These are phyloP conservation scores for Posidonia australis DNA, from an alignment of 106 monocot species.

Conservation along the genomic window DNA sequence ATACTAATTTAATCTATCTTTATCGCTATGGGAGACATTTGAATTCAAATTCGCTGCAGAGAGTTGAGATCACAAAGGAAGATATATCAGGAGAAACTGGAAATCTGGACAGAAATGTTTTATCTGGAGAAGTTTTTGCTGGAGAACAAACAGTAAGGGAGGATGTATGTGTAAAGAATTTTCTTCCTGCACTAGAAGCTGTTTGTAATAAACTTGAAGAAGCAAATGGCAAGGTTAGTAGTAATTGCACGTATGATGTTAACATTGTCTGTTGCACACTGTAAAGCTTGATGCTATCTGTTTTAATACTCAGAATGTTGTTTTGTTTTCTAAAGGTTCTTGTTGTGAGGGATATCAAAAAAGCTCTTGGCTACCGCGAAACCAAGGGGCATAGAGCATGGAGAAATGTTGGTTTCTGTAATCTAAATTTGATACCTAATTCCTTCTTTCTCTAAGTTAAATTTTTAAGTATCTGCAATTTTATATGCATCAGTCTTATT, in stretches of 20 bases:
- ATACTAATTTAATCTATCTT: slow-evolving; percentile 12
- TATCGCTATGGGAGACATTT: slow-evolving; percentile 11
- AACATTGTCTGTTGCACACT: not conserved
- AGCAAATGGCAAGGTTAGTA: slow-evolving; percentile 10
- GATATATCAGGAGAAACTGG: not conserved
- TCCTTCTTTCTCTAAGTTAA: not conserved
- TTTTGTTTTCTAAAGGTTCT: slow-evolving; percentile 6
- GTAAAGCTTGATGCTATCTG: too few species aligned
- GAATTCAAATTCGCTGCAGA: slow-evolving; percentile 5
- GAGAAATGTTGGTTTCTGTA: slow-evolving; percentile 18
- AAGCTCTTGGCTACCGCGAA: slow-evolving; percentile 6
- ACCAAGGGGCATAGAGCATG: slow-evolving; percentile 16
- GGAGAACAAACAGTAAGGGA: not conserved
- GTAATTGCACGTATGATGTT: not conserved
- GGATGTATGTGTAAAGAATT: slow-evolving; percentile 11
- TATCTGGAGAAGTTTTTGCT: not conserved
- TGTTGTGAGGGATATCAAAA: slow-evolving; percentile 10
- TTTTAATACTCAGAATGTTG: not conserved
- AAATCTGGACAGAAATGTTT: not conserved
- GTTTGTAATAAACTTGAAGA: slow-evolving; percentile 17
- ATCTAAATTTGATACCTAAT: not conserved
- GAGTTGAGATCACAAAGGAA: slow-evolving; percentile 12
- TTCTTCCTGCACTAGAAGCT: slow-evolving; percentile 16
- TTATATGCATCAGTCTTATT: too few species aligned
- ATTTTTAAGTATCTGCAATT: not conserved